A percentile compares a stretch with the other conserved stretches of the same genome.
phyloP scores from a whole-genome alignment of 1,284 basidiomycete genomes.

The Sporisorium exsertum region DNA sequence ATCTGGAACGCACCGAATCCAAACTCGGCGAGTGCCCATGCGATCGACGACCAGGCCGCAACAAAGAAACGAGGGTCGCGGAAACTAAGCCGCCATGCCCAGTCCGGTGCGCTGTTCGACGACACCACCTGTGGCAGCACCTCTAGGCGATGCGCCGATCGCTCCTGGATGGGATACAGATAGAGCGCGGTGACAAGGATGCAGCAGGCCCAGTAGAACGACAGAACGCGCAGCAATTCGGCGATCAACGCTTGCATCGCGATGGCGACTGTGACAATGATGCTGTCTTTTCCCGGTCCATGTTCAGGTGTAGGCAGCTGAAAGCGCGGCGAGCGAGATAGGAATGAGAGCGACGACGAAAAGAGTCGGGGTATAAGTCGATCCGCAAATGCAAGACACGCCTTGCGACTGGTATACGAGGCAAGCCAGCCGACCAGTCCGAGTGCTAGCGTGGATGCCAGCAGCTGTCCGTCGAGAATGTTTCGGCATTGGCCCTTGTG shows the following conservation, averaged over 20 bases:
- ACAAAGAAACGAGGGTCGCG: slow-evolving; percentile 49
- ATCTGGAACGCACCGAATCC: slow-evolving; percentile 46
- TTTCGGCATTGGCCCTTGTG: slow-evolving; percentile 31
- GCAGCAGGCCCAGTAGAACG: slow-evolving; percentile 48
- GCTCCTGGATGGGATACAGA: slow-evolving; percentile 45
- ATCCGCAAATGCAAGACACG: slow-evolving; percentile 39
- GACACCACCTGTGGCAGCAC: not conserved
- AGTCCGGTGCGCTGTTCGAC: slow-evolving; percentile 17
- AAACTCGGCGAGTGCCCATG: slow-evolving; percentile 45
- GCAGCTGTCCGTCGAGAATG: slow-evolving; percentile 39
- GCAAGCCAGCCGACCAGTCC: slow-evolving; percentile 47
- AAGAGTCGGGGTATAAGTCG: slow-evolving; percentile 41
- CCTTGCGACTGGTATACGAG: slow-evolving; percentile 41
- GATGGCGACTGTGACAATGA: slow-evolving; percentile 36
- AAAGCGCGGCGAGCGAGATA: slow-evolving; percentile 26
- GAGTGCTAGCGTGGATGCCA: slow-evolving; percentile 30
- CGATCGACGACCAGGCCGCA: slow-evolving; percentile 42
- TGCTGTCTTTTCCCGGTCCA: slow-evolving; percentile 18
- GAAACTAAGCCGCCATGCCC: slow-evolving; percentile 46
- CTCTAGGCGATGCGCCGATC: slow-evolving; percentile 13
- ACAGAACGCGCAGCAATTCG: slow-evolving; percentile 37
- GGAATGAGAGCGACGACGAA: slow-evolving; percentile 21
- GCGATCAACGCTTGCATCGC: slow-evolving; percentile 43
- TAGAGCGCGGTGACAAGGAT: slow-evolving; percentile 47
- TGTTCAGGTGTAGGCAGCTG: slow-evolving; percentile 15